Base-by-base conservation (phyloP, 75 land plant species). In the Adiantum capillusveneris region DNA sequence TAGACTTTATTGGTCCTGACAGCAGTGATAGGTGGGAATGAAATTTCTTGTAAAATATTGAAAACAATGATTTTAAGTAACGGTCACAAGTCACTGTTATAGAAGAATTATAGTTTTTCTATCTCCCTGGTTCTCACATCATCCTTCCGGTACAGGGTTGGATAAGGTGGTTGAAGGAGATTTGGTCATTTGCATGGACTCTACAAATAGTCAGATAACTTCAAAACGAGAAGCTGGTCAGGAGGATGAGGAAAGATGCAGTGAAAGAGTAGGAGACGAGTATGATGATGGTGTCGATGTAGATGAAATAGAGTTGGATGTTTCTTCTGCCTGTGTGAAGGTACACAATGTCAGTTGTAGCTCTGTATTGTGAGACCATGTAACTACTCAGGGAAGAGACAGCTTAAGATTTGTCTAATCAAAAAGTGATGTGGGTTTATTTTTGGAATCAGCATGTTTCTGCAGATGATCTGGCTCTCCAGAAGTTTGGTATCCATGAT, bases 141-240 rank as follows among this genome's bases (percentile, higher is more conserved):
- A 21, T 39, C 7, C 11, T 27, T 63, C 22, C n/a, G 14, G 1
- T 46, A 54, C 80, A 93, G 98, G 98, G 26, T 51, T 62, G 53
- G 61, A 74, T 7, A 46, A 69, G 46, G 84, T 88, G 62, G 81
- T 81, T 20, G 68, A 78, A 60, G 98, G 98, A 50, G 98, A 93
- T 69, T 58, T 93, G 44, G 98, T 93, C 11, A 78, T 75, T 57
- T 72, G 71, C 43, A 82, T 75, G 62, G 82, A 68, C 37, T 25
- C 27, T n/a, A n/a, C n/a, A n/a, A n/a, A n/a, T n/a, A n/a, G n/a
- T n/a, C n/a, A n/a, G n/a, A n/a, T n/a, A n/a, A n/a, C n/a, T n/a
- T n/a, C n/a, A n/a, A n/a, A n/a, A n/a, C n/a, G n/a, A n/a, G n/a
- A 21, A 31, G 13, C 22, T 51, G 66, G 69, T 43, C 50, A 34